Evolutionary conservation across 805 yeast genomes (phyloP), one percentile per base, ranked within the genome.

Genomic region (Spencermartinsiella europaea): DNA sequence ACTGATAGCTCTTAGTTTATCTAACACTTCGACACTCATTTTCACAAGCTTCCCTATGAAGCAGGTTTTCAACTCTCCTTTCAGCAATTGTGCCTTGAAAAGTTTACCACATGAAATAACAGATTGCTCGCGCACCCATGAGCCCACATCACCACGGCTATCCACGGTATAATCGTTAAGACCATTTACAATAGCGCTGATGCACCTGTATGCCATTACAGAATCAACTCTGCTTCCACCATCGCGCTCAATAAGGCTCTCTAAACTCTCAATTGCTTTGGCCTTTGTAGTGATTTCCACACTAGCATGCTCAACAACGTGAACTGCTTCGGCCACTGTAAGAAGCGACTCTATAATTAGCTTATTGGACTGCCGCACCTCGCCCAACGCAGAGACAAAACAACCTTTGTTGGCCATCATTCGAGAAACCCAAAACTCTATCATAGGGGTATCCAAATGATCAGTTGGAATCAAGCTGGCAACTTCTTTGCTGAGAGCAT

Each of bases 61-160:
- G 2, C 20, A 14, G 3, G n/a, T 25, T 36, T 12, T 39, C 38
- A 47, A 44, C 31, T 46, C 12, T 38, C 37, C 34, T 64, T 57
- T 16, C 31, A 25, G 12, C 12, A 7, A 7, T 7, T 25, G 10
- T 7, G 12, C 12, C 21, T 21, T 0, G 42, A 40, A 2, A 56
- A 34, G 51, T 74, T 70, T 1, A 53, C 17, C 21, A 17, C 46
- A 41, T 2, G 79, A 56, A 4, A 54, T 33, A 2, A 84, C 60
- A 1, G 81, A 69, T 0, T 81, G 72, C 1, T 60, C 52, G 40
- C 98, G 68, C 1, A 88, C 75, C 55, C 79, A 75, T 40, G 86
- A 77, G 1, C 98, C 98, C n/a, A 89, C 90, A 66, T 90, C 98
- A 7, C 98, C 98, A 58, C 86, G 84, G 21, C 78, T 77, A 0